Evolutionary conservation across 805 yeast species (phyloP).

Genomic region (Saccharomycopsis malanga): DNA sequence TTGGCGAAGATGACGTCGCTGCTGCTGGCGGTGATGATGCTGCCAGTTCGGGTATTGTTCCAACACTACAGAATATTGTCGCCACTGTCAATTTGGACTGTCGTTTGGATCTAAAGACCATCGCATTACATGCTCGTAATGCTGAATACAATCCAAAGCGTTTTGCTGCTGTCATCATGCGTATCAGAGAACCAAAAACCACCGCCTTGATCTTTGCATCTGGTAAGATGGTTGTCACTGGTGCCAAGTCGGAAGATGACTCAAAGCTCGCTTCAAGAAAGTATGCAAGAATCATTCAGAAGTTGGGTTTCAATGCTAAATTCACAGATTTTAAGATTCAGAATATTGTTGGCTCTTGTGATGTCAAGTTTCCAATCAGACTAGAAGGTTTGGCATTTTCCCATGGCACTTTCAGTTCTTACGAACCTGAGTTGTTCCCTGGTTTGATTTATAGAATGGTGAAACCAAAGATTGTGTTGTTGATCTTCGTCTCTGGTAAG

Average conservation of each 20-base stretch:
- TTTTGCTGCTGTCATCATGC: slow-evolving; percentile 99
- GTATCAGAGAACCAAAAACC: slow-evolving; percentile 97
- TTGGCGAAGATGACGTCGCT: neutral
- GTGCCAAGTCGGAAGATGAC: slow-evolving; percentile 98
- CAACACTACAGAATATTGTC: slow-evolving; percentile 88
- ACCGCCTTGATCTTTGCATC: slow-evolving; percentile 97
- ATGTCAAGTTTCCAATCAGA: slow-evolving; percentile 95
- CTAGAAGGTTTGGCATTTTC: slow-evolving; percentile 95
- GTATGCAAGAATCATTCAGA: slow-evolving; percentile 96
- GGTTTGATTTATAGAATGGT: slow-evolving; percentile 99
- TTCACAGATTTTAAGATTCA: slow-evolving; percentile 97
- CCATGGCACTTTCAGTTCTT: slow-evolving; percentile 97
- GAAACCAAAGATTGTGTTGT: slow-evolving; percentile 91
- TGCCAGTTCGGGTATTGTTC: slow-evolving; percentile 91
- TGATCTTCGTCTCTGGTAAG: slow-evolving; percentile 95
- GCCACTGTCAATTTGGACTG: slow-evolving; percentile 97
- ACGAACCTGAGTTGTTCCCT: slow-evolving; percentile 97
- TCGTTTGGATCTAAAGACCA: slow-evolving; percentile 90
- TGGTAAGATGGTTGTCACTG: slow-evolving; percentile 99
- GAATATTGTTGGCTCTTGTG: slow-evolving; percentile 97
- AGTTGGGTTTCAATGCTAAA: slow-evolving; percentile 95
- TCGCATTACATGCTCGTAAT: slow-evolving; percentile 96
- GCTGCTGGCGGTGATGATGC: slow-evolving; percentile 37
- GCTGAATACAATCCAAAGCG: slow-evolving; percentile 98
- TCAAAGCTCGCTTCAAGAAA: slow-evolving; percentile 97